These are phyloP conservation scores for Cercospora citrullina DNA, from an alignment of 2,329 filamentous ascomycete genomes.

Conservation along the genomic window DNA sequence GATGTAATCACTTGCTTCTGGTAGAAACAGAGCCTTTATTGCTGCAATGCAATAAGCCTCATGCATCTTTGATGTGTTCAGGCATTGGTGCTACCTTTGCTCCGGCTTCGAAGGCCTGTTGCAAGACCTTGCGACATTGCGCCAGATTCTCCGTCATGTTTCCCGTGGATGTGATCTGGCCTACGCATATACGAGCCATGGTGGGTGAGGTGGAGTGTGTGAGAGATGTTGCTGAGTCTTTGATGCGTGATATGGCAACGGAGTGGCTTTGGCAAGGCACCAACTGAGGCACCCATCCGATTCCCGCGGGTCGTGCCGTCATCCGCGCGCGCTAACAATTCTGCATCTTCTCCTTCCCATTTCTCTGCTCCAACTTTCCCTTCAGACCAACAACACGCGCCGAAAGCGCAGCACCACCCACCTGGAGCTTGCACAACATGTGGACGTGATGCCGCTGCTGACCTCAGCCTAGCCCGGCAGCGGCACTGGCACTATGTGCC, in stretches of 20 bases:
- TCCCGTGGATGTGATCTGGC: constrained; percentile 84
- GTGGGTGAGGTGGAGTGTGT: not conserved
- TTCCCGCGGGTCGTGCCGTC: not conserved
- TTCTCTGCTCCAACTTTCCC: not conserved
- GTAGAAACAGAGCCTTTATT: constrained; percentile 75
- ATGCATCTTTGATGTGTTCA: not conserved
- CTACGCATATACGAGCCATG: constrained; percentile 50
- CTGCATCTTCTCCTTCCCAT: constrained; percentile 2
- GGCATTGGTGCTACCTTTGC: constrained; percentile 63
- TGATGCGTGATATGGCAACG: not conserved
- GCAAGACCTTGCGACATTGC: constrained; percentile 71
- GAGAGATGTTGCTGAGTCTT: not conserved
- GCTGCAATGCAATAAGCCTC: constrained; percentile 14
- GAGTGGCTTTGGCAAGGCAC: not conserved
- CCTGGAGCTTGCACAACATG: not conserved
- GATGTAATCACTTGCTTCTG: constrained; percentile 90
- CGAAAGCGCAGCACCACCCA: not conserved
- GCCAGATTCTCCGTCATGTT: constrained; percentile 75
- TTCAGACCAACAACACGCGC: not conserved
- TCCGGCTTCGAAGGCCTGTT: constrained; percentile 70
- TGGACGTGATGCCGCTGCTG: not conserved
- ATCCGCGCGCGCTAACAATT: not conserved
- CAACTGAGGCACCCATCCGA: not conserved
- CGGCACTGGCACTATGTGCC: not conserved
- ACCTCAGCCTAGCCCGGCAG: not conserved